phyloP scores from a whole-genome alignment of 2,329 filamentous ascomycete genomes.

The Paradendryphiella salina region DNA sequence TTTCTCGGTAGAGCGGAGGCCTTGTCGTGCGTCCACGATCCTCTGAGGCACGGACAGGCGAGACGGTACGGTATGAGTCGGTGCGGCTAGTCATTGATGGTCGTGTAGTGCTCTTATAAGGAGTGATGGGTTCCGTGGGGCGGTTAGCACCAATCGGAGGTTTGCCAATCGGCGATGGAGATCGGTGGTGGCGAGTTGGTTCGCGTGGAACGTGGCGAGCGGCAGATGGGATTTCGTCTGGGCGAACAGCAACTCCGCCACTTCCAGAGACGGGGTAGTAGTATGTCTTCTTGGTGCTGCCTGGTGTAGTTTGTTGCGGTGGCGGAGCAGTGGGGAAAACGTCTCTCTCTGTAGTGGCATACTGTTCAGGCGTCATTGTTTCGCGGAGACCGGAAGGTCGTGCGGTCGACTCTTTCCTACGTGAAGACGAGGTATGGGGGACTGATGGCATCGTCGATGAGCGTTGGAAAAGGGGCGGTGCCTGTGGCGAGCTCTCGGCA shows the following conservation, averaged over 20 bases:
- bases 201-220: slow-evolving; percentile 42
- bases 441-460: slow-evolving; percentile 49
- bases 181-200: slow-evolving; percentile 32
- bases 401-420: slow-evolving; percentile 30
- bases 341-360: slow-evolving; percentile 28
- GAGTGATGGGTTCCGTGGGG: slow-evolving; percentile 21
- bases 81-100: slow-evolving; percentile 27
- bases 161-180: slow-evolving; percentile 37
- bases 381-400: slow-evolving; percentile 40
- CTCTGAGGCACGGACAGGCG: slow-evolving; percentile 23
- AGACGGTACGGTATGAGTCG: slow-evolving; percentile 31
- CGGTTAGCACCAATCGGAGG: slow-evolving; percentile 43
- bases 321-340: slow-evolving; percentile 31
- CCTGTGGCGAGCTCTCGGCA: slow-evolving; percentile 36
- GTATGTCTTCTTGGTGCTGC: slow-evolving; percentile 33
- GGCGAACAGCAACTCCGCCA: slow-evolving; percentile 24
- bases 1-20: slow-evolving; percentile 33
- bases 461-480: slow-evolving; percentile 45
- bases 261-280: slow-evolving; percentile 34
- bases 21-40: slow-evolving; percentile 32
- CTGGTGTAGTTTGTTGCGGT: slow-evolving; percentile 21
- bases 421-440: slow-evolving; percentile 27
- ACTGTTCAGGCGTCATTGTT: slow-evolving; percentile 31
- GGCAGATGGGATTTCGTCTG: slow-evolving; percentile 30
- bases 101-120: slow-evolving; percentile 16